Base-by-base conservation (phyloP, 768 basidiomycete species). In the Peribolospora kevripleyi region DNA sequence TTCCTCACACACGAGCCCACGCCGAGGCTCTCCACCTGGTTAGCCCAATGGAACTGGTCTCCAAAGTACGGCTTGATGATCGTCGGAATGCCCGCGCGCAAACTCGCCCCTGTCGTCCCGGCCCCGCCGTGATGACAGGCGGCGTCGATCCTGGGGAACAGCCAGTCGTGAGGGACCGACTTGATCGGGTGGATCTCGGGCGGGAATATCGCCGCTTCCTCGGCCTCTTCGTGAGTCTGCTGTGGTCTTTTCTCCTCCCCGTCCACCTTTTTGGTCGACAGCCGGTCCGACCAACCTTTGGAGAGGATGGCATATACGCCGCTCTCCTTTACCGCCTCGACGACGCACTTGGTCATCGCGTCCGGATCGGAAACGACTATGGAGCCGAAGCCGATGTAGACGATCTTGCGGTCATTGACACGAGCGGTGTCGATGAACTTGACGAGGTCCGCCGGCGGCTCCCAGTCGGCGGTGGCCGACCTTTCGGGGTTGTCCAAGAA, bases 61-160 rank as follows among this genome's bases (percentile, higher is more conserved):
- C 93, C 91, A 62, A 97, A 98, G 75, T 97, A 98, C 0, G 93
- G 91, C 59, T 80, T 80, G 65, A 97, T 86, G 62, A 98, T 82
- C 1, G 90, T 97, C 1, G 93, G 91, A 53, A 87, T 82, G 6
- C 86, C 87, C 57, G 85, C 85, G 84, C 61, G 6, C 59, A 93
- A 70, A 69, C 84, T 88, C 13, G 91, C 91, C 7, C 90, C 90
- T 1, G 87, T 90, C 3, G 91, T 93, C 25, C 91, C 91, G 4
- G 91, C 87, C 54, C 91, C 91, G 57, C 91, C 91, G 63, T 98
- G 91, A 71, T 98, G 91, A 59, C 90, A 93, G 13, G 86, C 86
- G n/a, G 87, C 91, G 64, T 90, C 84, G 57, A 98, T 86, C 48
- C 80, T 76, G 59, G 74, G 75, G 72, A 98, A 98, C 51, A 98